Percentiles rank a stretch among this genome's conserved stretches.
Conservation (phyloP, 2,329 filamentous ascomycete species). For the Aspergillus quadricinctus region DNA sequence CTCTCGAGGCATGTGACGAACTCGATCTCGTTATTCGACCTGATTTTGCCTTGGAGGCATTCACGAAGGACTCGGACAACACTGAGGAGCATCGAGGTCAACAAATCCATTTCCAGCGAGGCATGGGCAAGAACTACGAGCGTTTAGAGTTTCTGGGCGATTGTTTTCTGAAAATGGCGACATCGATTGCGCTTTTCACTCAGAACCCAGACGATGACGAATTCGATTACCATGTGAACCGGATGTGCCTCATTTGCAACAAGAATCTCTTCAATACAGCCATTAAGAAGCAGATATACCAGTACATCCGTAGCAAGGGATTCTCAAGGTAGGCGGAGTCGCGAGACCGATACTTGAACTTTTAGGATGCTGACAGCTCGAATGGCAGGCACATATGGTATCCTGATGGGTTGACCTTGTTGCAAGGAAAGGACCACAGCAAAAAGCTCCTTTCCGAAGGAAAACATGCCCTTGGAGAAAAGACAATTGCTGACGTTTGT, state of each 20-base stretch:
- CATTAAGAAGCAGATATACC: slow-evolving; percentile 58
- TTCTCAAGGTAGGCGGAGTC: slow-evolving; percentile 62
- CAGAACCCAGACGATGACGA: slow-evolving; percentile 74
- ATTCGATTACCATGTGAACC: slow-evolving; percentile 80
- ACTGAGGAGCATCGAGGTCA: slow-evolving; percentile 66
- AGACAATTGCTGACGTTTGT: slow-evolving; percentile 89
- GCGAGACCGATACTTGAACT: background rate
- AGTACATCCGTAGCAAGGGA: slow-evolving; percentile 75
- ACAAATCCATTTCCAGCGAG: slow-evolving; percentile 69
- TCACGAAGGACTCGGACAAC: slow-evolving; percentile 90
- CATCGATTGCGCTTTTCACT: slow-evolving; percentile 80
- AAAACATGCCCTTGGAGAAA: slow-evolving; percentile 71
- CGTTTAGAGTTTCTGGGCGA: slow-evolving; percentile 91
- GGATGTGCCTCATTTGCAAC: slow-evolving; percentile 91
- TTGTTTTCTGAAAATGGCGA: slow-evolving; percentile 92
- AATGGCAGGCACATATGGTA: slow-evolving; percentile 71
- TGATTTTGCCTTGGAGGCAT: slow-evolving; percentile 73
- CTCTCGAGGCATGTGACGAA: slow-evolving; percentile 65
- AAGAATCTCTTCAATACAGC: slow-evolving; percentile 80
- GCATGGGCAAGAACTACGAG: slow-evolving; percentile 95
- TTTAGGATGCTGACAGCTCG: slow-evolving; percentile 5
- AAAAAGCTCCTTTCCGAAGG: slow-evolving; percentile 38
- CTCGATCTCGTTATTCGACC: slow-evolving; percentile 63
- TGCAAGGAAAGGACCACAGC: slow-evolving; percentile 64
- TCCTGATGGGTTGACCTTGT: slow-evolving; percentile 69